Percentiles rank a stretch among this genome's conserved stretches.
Evolutionary conservation across 2,329 filamentous ascomycete genomes (phyloP).

Genomic region (Fusarium sp.): DNA sequence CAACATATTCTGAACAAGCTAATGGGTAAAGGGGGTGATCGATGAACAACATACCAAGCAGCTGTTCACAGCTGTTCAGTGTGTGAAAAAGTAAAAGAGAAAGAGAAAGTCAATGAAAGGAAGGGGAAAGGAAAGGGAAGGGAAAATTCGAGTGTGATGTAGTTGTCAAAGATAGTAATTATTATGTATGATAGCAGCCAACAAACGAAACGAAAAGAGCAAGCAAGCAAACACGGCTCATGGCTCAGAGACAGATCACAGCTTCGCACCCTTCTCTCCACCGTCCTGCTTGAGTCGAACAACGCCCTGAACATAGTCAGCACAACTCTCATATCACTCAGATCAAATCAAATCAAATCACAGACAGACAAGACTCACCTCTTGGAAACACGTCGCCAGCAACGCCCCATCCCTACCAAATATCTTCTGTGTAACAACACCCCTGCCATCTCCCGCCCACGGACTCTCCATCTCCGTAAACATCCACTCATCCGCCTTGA

Average conservation of each 20-base stretch:
- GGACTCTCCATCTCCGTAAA: conserved; percentile 82
- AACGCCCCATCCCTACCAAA: conserved; percentile 76
- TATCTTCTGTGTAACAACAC: conserved; percentile 79
- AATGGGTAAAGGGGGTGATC: not conserved
- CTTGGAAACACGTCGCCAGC: conserved; percentile 82
- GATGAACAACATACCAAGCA: not conserved
- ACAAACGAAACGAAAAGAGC: not conserved
- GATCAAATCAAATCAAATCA: not conserved
- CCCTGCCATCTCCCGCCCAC: conserved; percentile 81
- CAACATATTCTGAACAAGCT: not conserved
- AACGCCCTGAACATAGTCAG: conserved; percentile 55
- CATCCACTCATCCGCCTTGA: conserved; percentile 78
- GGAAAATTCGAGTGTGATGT: not conserved
- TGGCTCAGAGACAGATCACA: conserved; percentile 36
- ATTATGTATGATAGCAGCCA: conserved; percentile 11
- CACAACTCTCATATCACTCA: not conserved
- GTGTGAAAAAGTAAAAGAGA: not conserved
- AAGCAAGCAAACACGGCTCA: not conserved
- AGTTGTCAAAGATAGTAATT: not conserved
- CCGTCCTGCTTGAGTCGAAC: conserved; percentile 59
- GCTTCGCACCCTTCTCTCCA: conserved; percentile 46
- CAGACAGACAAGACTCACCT: conserved; percentile 64
- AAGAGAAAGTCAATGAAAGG: not conserved
- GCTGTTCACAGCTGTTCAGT: not conserved
- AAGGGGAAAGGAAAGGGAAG: no score